Percentiles rank a stretch among this genome's conserved stretches.
These are phyloP conservation scores for Paraglomus occultum DNA, from an alignment of 192 early-diverging fungal genomes.

Conservation along the genomic window DNA sequence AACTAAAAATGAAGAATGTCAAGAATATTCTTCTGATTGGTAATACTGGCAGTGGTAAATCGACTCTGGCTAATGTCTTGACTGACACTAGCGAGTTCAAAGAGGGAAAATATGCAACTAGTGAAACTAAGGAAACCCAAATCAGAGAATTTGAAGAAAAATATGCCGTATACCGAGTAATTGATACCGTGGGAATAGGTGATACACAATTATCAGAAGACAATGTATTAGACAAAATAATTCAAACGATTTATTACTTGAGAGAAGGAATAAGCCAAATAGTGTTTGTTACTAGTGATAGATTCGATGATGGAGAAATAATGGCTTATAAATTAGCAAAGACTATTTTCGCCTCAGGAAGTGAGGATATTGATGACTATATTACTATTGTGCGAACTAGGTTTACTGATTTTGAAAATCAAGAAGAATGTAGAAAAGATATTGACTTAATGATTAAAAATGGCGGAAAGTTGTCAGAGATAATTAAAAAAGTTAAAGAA, in stretches of 20 bases:
- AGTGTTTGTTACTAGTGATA: slow-evolving; percentile 6
- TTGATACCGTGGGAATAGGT: slow-evolving; percentile 12
- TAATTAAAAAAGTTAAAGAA: too few species aligned
- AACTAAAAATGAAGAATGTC: too few species aligned
- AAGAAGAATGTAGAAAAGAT: too few species aligned
- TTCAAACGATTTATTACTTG: not conserved
- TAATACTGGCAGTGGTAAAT: slow-evolving; percentile 7
- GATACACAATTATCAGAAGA: not conserved
- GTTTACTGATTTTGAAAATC: too few species aligned
- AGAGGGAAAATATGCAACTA: not conserved
- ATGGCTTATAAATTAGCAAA: slow-evolving; percentile 5
- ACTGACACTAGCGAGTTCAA: not conserved
- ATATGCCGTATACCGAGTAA: too few species aligned
- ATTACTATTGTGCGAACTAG: too few species aligned
- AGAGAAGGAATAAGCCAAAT: slow-evolving; percentile 24
- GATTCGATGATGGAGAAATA: slow-evolving; percentile 5
- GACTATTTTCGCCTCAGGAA: too few species aligned
- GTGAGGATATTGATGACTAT: too few species aligned
- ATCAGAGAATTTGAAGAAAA: not conserved
- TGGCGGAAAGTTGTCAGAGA: too few species aligned
- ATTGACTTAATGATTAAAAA: too few species aligned
- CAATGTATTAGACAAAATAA: slow-evolving; percentile 4
- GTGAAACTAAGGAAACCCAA: not conserved
- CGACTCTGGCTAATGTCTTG: not conserved
- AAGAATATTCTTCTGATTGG: not conserved